Evolutionary conservation across 1,139 yeast genomes (phyloP), one percentile per base, ranked within the genome.

Genomic region (Saccharomyces hybrid): DNA sequence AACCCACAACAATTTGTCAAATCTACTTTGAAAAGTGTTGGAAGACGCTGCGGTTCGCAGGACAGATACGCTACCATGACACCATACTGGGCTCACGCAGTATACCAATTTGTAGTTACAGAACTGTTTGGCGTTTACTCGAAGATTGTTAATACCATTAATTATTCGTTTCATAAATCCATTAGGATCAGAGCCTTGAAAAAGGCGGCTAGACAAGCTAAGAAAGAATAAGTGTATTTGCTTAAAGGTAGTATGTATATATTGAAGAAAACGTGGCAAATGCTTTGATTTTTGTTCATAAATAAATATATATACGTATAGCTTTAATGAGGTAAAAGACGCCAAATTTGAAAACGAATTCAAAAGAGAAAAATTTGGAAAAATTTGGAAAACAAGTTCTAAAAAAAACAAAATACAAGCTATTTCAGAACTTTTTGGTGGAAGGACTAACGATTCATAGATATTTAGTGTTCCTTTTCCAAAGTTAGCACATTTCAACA

Each of bases 41-140:
- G 98, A 27, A 85, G 89, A 68, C 83, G 96, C 62, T 81, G 83
- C 52, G 99, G 99, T 56, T 95, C 98, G 23, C 97, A 89, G 71
- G 96, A 88, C 57, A 81, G 97, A 63, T 89, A 71, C 64, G 96
- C 84, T 34, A 89, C 98, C 2, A 72, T 76, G 54, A 93, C 98
- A 1, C 99, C 99, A 42, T 95, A 78, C 77, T 90, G 97, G 91
- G 72, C 89, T 3, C 99, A 93, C 73, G 98, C 98, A 1, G 69
- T 93, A 51, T 84, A 91, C 86, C 97, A 93, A 70, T 91, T 88
- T 79, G 78, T 77, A 59, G 82, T 91, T 59, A 93, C 83, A 54
- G 82, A 81, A 67, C 78, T 89, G 14, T 84, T 88, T 51, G 98
- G 98, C 31, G 90, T 87, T 48, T 89, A 79, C 73, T 83, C 95